A percentile compares a stretch with the other conserved stretches of the same genome.
Conservation (phyloP, 441 rosid genomes). For the Mallotus repandus region DNA sequence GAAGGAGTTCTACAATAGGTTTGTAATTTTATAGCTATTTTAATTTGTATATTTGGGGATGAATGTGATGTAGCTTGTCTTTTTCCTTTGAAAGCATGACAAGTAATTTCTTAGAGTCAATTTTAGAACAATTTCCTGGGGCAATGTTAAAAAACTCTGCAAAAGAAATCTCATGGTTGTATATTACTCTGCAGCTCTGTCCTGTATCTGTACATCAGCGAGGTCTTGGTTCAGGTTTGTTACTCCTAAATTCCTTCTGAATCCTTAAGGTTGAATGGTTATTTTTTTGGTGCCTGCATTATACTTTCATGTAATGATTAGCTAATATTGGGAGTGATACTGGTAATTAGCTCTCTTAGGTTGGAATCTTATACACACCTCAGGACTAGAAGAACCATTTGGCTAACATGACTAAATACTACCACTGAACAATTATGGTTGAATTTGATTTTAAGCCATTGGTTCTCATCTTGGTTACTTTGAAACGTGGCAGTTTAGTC, state of each 20-base stretch:
- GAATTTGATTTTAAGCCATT: constrained; percentile 2
- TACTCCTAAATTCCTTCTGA: constrained; percentile 22
- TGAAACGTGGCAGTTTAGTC: constrained; percentile 6
- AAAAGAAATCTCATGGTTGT: constrained; percentile 28
- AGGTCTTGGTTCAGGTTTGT: constrained; percentile 83
- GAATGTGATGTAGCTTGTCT: not conserved
- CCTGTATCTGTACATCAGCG: constrained; percentile 74
- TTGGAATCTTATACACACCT: not conserved
- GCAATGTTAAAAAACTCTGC: not conserved
- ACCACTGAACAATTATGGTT: not conserved
- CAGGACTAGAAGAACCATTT: constrained; percentile 1
- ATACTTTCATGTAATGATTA: not conserved
- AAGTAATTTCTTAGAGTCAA: not conserved
- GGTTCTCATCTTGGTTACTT: constrained; percentile 6
- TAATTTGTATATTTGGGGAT: not conserved
- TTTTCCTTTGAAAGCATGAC: constrained; percentile 4
- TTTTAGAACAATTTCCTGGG: not conserved
- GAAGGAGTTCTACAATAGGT: constrained; percentile 76
- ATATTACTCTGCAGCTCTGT: constrained; percentile 54
- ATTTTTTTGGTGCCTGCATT: not conserved
- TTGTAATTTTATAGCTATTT: constrained; percentile 25
- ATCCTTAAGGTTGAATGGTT: not conserved
- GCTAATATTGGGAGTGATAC: constrained; percentile 8
- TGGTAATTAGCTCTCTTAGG: constrained; percentile 16
- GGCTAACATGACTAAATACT: constrained; percentile 6